These are phyloP conservation scores for Conringia planisiliqua DNA, from an alignment of 345 rosid species.

Conservation along the genomic window DNA sequence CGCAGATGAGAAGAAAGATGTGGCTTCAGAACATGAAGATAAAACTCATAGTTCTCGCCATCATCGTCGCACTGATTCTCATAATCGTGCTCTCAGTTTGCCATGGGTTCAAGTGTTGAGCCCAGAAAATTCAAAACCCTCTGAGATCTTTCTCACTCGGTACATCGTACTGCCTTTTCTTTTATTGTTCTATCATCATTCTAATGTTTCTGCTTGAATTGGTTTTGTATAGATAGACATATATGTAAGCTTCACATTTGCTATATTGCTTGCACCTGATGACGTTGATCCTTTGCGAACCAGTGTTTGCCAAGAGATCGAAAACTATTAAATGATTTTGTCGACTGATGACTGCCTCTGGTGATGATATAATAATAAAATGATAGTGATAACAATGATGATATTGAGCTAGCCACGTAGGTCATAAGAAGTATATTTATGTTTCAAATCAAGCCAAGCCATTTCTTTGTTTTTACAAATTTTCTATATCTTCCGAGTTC, in stretches of 20 bases:
- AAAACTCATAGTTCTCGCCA: constrained; percentile 79
- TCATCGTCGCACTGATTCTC: constrained; percentile 64
- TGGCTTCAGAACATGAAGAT: constrained; percentile 98
- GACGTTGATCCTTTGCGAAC: constrained; percentile 24
- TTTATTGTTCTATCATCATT: constrained; percentile 28
- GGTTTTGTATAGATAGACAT: constrained; percentile 41
- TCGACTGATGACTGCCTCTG: constrained; percentile 9
- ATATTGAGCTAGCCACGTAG: neutral
- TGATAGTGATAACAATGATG: neutral
- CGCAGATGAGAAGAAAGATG: constrained; percentile 91
- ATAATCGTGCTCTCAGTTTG: constrained; percentile 75
- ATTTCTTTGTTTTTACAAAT: too few species aligned
- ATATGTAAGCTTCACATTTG: constrained; percentile 32
- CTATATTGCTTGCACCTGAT: constrained; percentile 25
- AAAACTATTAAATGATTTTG: constrained; percentile 28
- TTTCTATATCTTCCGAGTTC: neutral
- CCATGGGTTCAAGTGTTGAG: constrained; percentile 74
- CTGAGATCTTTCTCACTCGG: constrained; percentile 28
- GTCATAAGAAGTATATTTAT: neutral
- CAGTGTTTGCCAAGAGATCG: constrained; percentile 11
- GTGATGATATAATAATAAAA: neutral
- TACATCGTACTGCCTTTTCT: constrained; percentile 11
- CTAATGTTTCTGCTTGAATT: constrained; percentile 32
- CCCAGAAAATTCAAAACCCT: neutral
- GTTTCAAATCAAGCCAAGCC: neutral